Evolutionary conservation across 73 alveolate genomes (phyloP).

Genomic region (Paramecium sonneborni): DNA sequence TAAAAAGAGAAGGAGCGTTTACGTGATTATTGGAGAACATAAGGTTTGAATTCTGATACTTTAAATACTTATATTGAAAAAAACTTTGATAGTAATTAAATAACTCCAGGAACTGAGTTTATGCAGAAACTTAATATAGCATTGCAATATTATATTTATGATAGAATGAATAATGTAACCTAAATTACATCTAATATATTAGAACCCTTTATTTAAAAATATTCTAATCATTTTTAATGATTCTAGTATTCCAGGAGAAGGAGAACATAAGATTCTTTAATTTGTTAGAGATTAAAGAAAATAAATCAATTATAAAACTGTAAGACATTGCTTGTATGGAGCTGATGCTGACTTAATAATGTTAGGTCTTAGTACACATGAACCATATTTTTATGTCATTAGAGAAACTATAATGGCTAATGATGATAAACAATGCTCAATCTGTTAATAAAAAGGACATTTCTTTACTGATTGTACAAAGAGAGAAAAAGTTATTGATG

Average conservation of each 20-base stretch:
- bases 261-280: slow-evolving; percentile 99
- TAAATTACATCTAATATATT: neutral
- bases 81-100: neutral
- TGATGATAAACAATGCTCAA: slow-evolving; percentile 86
- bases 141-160: slow-evolving; percentile 77
- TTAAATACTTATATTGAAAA: neutral
- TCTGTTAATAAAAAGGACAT: slow-evolving; percentile 95
- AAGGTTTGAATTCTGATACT: neutral
- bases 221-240: slow-evolving; percentile 92
- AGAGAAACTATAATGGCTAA: slow-evolving; percentile 94
- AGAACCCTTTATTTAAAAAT: slow-evolving; percentile 80
- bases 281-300: slow-evolving; percentile 94
- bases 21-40: slow-evolving; percentile 28
- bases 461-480: slow-evolving; percentile 81
- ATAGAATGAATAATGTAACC: slow-evolving; percentile 75
- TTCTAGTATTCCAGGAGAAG: slow-evolving; percentile 98
- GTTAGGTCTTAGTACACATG: slow-evolving; percentile 99
- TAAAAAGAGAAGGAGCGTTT: neutral
- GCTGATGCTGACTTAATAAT: slow-evolving; percentile 99
- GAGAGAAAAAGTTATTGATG: slow-evolving; percentile 69
- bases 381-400: slow-evolving; percentile 97
- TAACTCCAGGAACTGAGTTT: slow-evolving; percentile 61
- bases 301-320: slow-evolving; percentile 85
- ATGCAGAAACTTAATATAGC: slow-evolving; percentile 51
- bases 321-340: slow-evolving; percentile 99